A percentile compares a stretch with the other conserved stretches of the same genome.
Evolutionary conservation across 2,329 filamentous ascomycete genomes (phyloP).

Genomic region (Xylariaceae sp.): DNA sequence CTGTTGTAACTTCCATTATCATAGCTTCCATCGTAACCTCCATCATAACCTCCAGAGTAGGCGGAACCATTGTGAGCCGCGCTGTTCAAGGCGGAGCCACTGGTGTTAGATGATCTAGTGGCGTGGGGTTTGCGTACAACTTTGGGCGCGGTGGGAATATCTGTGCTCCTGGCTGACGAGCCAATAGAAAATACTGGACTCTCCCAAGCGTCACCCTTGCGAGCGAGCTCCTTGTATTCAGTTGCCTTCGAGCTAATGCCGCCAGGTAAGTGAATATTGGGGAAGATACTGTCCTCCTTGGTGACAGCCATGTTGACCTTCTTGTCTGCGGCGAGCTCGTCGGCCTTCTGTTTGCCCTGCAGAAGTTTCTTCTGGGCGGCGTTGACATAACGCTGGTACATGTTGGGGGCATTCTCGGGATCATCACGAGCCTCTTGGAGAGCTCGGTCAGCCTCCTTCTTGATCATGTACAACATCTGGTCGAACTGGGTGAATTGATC

Average conservation of each 20-base stretch:
- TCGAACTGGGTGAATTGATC: conserved; percentile 77
- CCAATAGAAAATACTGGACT: conserved; percentile 91
- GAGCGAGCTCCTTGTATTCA: conserved; percentile 83
- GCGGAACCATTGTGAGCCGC: no score
- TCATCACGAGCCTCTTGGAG: conserved; percentile 62
- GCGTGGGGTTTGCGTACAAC: conserved; percentile 46
- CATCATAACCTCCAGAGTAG: no score
- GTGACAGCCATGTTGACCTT: conserved; percentile 82
- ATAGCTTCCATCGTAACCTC: no score
- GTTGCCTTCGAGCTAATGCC: conserved; percentile 92
- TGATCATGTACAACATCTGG: conserved; percentile 67
- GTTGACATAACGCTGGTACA: conserved; percentile 79
- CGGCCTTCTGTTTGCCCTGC: conserved; percentile 73
- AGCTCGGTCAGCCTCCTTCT: conserved; percentile 76
- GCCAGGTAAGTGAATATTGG: conserved; percentile 76
- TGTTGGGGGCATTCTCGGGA: conserved; percentile 71
- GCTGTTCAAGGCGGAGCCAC: conserved; percentile 13
- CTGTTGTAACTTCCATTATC: conserved; percentile 12
- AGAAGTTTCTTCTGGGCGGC: conserved; percentile 71
- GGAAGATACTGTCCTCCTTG: conserved; percentile 85
- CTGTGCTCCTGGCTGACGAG: conserved; percentile 64
- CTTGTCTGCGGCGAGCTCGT: conserved; percentile 62
- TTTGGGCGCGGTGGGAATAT: conserved; percentile 61
- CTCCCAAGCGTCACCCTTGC: conserved; percentile 90
- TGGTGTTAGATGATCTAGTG: conserved; percentile 10